Evolutionary conservation across 2,329 filamentous ascomycete species (phyloP).

Genomic region (Byssochlamys sp.): DNA sequence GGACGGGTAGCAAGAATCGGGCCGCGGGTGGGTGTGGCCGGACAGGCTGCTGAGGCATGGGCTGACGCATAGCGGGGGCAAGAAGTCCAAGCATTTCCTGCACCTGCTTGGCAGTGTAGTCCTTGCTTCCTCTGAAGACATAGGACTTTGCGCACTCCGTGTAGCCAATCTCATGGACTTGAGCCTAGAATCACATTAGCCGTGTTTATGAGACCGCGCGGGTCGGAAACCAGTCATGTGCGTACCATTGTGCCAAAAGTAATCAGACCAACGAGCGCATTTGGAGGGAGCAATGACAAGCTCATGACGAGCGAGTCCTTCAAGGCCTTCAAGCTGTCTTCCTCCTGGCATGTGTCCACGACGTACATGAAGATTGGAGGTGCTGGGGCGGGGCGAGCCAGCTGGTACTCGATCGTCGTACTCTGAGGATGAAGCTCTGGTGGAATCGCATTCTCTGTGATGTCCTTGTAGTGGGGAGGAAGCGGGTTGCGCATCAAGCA

Average conservation of each 20-base stretch:
- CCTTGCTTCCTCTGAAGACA: slow-evolving; percentile 94
- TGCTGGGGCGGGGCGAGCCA: slow-evolving; percentile 52
- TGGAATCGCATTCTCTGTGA: slow-evolving; percentile 55
- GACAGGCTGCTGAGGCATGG: slow-evolving; percentile 62
- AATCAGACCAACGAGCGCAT: slow-evolving; percentile 56
- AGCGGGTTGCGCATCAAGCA: slow-evolving; percentile 57
- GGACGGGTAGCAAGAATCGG: slow-evolving; percentile 84
- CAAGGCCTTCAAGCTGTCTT: slow-evolving; percentile 57
- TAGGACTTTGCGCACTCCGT: slow-evolving; percentile 97
- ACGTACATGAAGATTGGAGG: slow-evolving; percentile 61
- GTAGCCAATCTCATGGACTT: slow-evolving; percentile 96
- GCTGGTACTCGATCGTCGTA: slow-evolving; percentile 58
- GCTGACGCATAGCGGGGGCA: slow-evolving; percentile 61
- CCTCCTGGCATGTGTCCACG: slow-evolving; percentile 61
- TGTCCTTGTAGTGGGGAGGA: slow-evolving; percentile 60
- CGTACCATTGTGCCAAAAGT: slow-evolving; percentile 79
- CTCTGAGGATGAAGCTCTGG: slow-evolving; percentile 56
- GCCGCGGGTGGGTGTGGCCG: slow-evolving; percentile 67
- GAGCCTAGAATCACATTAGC: slow-evolving; percentile 48
- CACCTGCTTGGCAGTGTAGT: slow-evolving; percentile 97
- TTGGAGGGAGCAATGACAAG: slow-evolving; percentile 52
- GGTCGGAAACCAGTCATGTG: background rate
- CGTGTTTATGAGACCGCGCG: background rate
- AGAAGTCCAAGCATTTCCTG: slow-evolving; percentile 93
- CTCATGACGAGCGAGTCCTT: slow-evolving; percentile 61